Evolutionary conservation across 208 protist species (phyloP), one percentile per base, ranked within the genome.

Genomic region (Acanthamoeba comandoni): DNA sequence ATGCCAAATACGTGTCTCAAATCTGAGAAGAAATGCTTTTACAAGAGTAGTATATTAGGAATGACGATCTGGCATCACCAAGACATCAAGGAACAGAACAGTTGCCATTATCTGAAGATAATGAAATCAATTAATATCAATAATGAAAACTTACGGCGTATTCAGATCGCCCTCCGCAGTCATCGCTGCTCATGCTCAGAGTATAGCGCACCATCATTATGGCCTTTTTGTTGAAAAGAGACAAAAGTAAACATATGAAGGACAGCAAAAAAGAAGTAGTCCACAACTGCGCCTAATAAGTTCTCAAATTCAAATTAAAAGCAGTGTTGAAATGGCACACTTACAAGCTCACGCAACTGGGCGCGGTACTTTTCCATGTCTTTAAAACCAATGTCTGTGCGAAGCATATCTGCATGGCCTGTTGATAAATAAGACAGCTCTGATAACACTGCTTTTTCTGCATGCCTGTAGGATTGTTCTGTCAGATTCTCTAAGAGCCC

Each of bases 161-260:
- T 24, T 87, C 77, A 11, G 77, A 87, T 29, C 51, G 77, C 0
- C 77, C 77, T 11, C 77, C 77, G 57, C 77, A 87, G 57, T 87
- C 77, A 43, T 87, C 77, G 55, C 77, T 87, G 77, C 77, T 87
- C 77, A 87, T 87, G 24, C 55, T 69, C 29, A 87, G 57, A 15
- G 77, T 87, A 43, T 87, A 87, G 2, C 77, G 51, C 17, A 87
- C 77, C 77, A 87, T 87, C 77, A 87, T 69, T 22, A 58, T 48
- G n/a, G 77, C 77, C 77, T 87, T 29, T 9, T 4, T 64, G 51
- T n/a, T n/a, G n/a, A n/a, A 24, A 15, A 62, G 17, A 51, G 77
- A 65, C 2, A 65, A 26, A 65, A 26, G 24, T 22, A 65, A 26
- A 5, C 22, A 65, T 22, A 65, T 4, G 58, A 65, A 65, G 2